Evolutionary conservation across 129 eudicot genomes (phyloP).

Genomic region (Sambucus nigra): DNA sequence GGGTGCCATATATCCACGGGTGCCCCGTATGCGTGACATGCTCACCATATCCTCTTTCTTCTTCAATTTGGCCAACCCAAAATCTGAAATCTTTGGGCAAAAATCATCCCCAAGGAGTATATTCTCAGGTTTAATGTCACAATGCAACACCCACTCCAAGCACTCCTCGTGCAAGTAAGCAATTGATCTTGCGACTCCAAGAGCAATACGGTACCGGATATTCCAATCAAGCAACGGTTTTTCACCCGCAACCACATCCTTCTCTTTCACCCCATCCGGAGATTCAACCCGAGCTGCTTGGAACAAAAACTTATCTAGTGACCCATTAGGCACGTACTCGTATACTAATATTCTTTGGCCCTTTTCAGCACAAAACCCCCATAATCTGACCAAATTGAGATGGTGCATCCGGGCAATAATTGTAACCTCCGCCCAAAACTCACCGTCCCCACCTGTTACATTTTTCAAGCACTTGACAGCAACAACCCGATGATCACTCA

Average conservation of each 20-base stretch:
- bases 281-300: conserved; percentile 16
- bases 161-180: conserved; percentile 93
- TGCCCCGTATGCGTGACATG: conserved; percentile 69
- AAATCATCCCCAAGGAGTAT: conserved; percentile 85
- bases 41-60: conserved; percentile 71
- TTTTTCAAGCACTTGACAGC: conserved; percentile 74
- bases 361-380: conserved; percentile 95
- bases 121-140: conserved; percentile 97
- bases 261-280: conserved; percentile 11
- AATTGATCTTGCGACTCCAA: conserved; percentile 89
- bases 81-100: conserved; percentile 89
- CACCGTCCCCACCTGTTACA: conserved; percentile 62
- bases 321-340: conserved; percentile 91
- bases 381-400: conserved; percentile 69
- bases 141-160: conserved; percentile 90
- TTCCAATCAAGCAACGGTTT: conserved; percentile 79
- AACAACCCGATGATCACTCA: conserved; percentile 68
- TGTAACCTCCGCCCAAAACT: conserved; percentile 96
- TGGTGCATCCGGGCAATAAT: conserved; percentile 94
- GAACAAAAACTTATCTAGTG: conserved; percentile 71
- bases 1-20: conserved; percentile 92
- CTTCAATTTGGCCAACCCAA: conserved; percentile 75
- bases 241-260: conserved; percentile 5
- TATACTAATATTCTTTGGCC: conserved; percentile 72
- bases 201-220: conserved; percentile 73